A percentile compares a stretch with the other conserved stretches of the same genome.
These are phyloP conservation scores for Rhizopogon vinicolor DNA, from an alignment of 768 basidiomycete genomes.

Conservation along the genomic window DNA sequence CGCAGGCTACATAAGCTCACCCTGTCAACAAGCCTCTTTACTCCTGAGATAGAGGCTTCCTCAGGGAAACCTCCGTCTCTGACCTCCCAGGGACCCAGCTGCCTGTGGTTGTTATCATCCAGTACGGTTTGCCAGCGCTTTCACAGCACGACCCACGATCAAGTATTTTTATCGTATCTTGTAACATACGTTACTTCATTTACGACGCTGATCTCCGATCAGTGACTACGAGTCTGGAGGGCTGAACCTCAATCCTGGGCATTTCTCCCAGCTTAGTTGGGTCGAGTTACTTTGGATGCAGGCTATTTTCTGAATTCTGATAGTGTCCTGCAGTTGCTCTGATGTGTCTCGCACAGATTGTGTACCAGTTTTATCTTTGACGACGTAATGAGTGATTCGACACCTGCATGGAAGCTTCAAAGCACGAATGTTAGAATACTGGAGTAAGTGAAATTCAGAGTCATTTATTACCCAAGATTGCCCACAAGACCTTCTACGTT, in stretches of 20 bases:
- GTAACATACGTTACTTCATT: conserved; percentile 35
- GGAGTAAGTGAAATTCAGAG: no score
- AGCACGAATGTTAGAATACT: no score
- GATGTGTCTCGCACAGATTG: conserved; percentile 93
- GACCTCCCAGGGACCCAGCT: conserved; percentile 68
- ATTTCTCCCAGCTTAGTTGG: conserved; percentile 89
- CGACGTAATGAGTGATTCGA: no score
- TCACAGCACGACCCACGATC: conserved; percentile 87
- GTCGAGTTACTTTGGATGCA: conserved; percentile 5
- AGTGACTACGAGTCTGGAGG: conserved; percentile 87
- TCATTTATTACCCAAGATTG: no score
- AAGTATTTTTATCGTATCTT: conserved; percentile 88
- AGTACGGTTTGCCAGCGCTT: conserved; percentile 88
- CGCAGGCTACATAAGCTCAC: conserved; percentile 43
- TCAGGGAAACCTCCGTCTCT: conserved; percentile 60
- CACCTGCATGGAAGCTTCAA: no score
- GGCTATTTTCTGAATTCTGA: conserved; percentile 7
- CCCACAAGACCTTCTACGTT: no score
- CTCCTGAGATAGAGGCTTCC: conserved; percentile 34
- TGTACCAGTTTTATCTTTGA: conserved; percentile 89
- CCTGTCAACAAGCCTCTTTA: conserved; percentile 10
- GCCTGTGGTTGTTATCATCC: conserved; percentile 80
- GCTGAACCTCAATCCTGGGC: conserved; percentile 81
- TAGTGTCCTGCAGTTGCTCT: conserved; percentile 59
- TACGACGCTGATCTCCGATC: conserved; percentile 1